phyloP scores from a whole-genome alignment of 73 alveolate species.

The Effrenium voratum region DNA sequence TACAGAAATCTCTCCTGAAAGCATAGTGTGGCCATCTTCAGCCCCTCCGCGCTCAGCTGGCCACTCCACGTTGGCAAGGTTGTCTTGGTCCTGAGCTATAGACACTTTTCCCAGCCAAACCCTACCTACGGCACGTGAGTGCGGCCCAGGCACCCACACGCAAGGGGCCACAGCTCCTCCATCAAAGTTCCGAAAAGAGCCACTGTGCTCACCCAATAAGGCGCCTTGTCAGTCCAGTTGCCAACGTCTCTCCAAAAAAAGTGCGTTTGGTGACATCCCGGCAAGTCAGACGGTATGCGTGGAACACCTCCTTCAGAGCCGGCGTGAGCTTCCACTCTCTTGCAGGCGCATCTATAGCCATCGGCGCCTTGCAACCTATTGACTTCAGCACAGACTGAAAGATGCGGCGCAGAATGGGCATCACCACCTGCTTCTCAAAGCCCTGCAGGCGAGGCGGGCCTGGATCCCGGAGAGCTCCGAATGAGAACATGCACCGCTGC shows the following conservation, averaged over 20 bases:
- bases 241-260: not conserved
- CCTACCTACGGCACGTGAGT: too few relatives aligned
- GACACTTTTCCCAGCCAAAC: too few relatives aligned
- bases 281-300: not conserved
- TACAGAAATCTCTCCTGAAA: not conserved
- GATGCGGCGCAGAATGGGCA: constrained; percentile 15
- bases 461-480: constrained; percentile 6
- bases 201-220: not conserved
- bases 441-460: constrained; percentile 7
- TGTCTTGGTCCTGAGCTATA: too few relatives aligned
- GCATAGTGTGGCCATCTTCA: not conserved
- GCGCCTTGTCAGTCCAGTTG: not conserved
- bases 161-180: not conserved
- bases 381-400: not conserved
- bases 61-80: constrained; percentile 5
- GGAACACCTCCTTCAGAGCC: not conserved
- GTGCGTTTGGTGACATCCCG: not conserved
- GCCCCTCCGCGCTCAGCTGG: not conserved
- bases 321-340: not conserved
- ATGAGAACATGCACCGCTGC: constrained; percentile 2
- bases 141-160: too few relatives aligned
- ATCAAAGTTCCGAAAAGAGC: not conserved
- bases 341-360: not conserved
- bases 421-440: not conserved
- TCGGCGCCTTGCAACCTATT: not conserved